A percentile compares a stretch with the other conserved stretches of the same genome.
phyloP scores from a whole-genome alignment of 148 eudicot genomes.

The Amaranthus hypochondriacus region DNA sequence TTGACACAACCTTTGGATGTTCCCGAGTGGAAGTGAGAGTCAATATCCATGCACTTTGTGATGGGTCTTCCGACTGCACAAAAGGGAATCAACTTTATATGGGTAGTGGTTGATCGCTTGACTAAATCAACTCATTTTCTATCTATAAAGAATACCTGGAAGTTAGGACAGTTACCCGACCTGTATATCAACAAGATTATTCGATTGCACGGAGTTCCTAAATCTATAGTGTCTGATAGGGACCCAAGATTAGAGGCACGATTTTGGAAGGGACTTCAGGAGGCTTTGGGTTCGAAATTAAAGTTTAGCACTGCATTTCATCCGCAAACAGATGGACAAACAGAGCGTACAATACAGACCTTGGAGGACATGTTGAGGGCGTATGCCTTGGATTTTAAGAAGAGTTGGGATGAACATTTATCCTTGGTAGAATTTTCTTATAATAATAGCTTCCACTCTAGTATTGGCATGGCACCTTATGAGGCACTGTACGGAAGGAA shows the following conservation, averaged over 20 bases:
- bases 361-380: too few species aligned
- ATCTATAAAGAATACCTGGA: neutral
- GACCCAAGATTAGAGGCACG: neutral
- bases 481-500: neutral
- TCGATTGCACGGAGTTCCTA: neutral
- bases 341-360: neutral
- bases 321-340: neutral
- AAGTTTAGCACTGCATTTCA: neutral
- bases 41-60: neutral
- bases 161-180: neutral
- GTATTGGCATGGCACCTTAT: too few species aligned
- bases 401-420: too few species aligned
- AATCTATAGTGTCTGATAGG: neutral
- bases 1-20: neutral
- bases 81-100: neutral
- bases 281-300: too few species aligned
- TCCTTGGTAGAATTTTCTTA: too few species aligned
- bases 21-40: neutral
- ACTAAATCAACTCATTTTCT: neutral
- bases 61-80: too few species aligned
- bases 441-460: too few species aligned
- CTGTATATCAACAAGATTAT: too few species aligned
- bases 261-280: neutral
- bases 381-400: too few species aligned
- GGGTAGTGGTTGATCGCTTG: neutral